Base-by-base conservation (phyloP, 768 basidiomycete species). In the Gymnopilus junonius region DNA sequence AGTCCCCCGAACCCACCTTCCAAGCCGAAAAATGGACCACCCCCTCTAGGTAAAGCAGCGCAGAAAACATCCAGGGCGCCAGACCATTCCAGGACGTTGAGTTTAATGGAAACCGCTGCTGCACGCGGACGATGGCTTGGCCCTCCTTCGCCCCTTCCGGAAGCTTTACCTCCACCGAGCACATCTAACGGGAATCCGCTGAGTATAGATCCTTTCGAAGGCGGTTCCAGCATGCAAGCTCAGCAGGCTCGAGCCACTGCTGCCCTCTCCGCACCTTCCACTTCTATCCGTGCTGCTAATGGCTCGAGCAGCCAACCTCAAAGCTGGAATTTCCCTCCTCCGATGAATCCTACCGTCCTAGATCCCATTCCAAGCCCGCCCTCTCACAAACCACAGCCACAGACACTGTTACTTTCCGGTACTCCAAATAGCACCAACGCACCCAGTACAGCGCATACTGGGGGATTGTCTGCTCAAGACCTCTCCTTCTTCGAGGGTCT, bases 401-500 rank as follows among this genome's bases (percentile, higher is more conserved):
- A 45, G 23, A 48, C 55, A 20, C 14, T 54, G 20, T 54, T 54
- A 21, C 56, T 55, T 31, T 21, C 55, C 15, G 32, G 54, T 10
- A 34, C 45, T 25, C 21, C 65, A 29, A 35, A 40, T 48, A 58
- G 42, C 31, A 55, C 27, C 40, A 63, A 23, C 15, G 63, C 74
- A 14, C 61, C 76, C 10, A 59, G 74, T 1, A 62, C 67, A 15
- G 48, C 68, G 10, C 67, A 64, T 29, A 67, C 71, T 8, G 86
- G 87, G 12, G 90, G 89, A 4, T 73, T 94, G 54, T 91, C 89
- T 3, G 93, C 92, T 2, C 91, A 93, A 75, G 94, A 94, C 81
- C 73, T 94, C 55, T 92, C 89, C 17, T 95, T 95, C 74, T 95
- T 95, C 72, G 93, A 95, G 75, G 90, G 91, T 35, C 69, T 76